phyloP scores from a whole-genome alignment of 176 grass and related monocot genomes.

The Areca catechu region DNA sequence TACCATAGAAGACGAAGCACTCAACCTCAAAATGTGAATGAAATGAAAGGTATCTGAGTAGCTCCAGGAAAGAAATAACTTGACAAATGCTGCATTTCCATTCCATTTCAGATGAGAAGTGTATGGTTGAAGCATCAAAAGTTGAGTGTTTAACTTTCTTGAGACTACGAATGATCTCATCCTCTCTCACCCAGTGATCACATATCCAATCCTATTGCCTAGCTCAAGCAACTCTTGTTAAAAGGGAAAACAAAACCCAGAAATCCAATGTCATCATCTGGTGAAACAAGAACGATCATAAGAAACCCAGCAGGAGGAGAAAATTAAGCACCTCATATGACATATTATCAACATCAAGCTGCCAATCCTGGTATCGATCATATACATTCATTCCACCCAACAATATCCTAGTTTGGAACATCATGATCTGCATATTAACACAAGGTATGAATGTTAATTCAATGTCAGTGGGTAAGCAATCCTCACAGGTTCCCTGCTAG shows the following conservation, averaged over 20 bases:
- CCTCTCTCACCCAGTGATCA: constrained; percentile 81
- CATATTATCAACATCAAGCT: constrained; percentile 89
- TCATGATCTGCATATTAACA: constrained; percentile 54
- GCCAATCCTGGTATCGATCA: constrained; percentile 81
- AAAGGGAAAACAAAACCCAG: not conserved
- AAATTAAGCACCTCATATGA: constrained; percentile 61
- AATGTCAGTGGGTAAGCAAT: too few species aligned
- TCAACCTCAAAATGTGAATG: not conserved
- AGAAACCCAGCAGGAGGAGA: not conserved
- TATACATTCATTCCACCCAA: constrained; percentile 59
- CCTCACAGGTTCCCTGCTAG: constrained; percentile 5
- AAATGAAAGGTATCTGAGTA: not conserved
- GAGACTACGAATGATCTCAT: constrained; percentile 48
- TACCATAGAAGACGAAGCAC: not conserved
- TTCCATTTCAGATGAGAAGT: constrained; percentile 38
- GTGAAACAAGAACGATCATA: too few species aligned
- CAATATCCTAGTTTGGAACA: constrained; percentile 65
- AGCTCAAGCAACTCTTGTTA: constrained; percentile 71
- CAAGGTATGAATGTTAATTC: too few species aligned
- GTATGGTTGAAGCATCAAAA: constrained; percentile 36
- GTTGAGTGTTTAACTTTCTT: constrained; percentile 42
- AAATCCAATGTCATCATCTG: too few species aligned
- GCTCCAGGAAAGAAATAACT: not conserved
- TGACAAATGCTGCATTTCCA: constrained; percentile 81
- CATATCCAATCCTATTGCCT: constrained; percentile 75